These are phyloP conservation scores for Rhipidocladum racemiflorum DNA, from an alignment of 176 grass and related monocot genomes.

Conservation along the genomic window DNA sequence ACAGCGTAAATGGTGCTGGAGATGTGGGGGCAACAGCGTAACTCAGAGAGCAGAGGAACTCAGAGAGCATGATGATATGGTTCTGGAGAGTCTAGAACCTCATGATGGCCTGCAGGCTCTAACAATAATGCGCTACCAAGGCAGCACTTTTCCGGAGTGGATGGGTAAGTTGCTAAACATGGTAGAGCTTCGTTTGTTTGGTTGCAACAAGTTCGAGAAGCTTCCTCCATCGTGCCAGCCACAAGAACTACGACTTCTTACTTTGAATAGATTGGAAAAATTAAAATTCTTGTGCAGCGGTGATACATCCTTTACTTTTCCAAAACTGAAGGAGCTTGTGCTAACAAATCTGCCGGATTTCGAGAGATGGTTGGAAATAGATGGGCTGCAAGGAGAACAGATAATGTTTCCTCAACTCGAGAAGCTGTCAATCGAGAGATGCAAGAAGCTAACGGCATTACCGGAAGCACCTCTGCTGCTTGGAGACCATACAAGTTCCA, in stretches of 20 bases:
- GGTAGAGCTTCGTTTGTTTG: neutral
- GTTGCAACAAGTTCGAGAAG: neutral
- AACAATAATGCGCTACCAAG: neutral
- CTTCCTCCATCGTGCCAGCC: neutral
- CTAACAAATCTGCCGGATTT: neutral
- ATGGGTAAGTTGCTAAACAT: neutral
- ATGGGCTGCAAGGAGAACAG: neutral
- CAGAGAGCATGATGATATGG: neutral
- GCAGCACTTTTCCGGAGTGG: neutral
- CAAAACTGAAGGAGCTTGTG: neutral
- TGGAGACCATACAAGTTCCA: neutral
- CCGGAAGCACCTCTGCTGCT: neutral
- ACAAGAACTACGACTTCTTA: neutral
- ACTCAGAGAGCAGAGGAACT: too few relatives aligned
- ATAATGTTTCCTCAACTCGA: neutral
- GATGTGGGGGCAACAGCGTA: too few relatives aligned
- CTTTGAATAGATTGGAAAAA: too few relatives aligned
- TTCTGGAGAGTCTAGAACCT: neutral
- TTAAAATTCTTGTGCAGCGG: neutral
- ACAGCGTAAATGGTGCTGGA: too few relatives aligned
- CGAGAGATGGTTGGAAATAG: neutral
- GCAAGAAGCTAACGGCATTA: neutral
- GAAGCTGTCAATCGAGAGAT: neutral
- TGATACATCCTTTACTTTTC: neutral
- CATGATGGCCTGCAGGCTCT: neutral